Conservation (phyloP, 495 filamentous ascomycete genomes). For the Podospora anserina region DNA sequence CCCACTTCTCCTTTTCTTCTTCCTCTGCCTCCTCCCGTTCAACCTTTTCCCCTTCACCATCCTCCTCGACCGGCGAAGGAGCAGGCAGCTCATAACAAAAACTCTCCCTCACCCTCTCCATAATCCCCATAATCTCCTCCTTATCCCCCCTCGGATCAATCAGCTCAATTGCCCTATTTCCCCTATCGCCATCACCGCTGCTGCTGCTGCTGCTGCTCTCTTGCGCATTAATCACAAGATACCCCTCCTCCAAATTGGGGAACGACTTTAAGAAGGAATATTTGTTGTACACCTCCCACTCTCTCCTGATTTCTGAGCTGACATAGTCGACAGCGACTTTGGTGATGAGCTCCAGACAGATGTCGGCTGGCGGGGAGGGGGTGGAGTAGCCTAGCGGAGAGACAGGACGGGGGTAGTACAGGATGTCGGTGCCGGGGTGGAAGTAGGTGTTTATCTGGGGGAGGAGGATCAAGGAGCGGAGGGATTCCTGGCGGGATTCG, state of each 20-base stretch:
- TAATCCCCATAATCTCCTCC: constrained; percentile 32
- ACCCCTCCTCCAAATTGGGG: constrained; percentile 38
- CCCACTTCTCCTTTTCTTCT: constrained; percentile 9
- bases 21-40: constrained; percentile 5
- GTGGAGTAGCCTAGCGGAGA: not conserved
- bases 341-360: constrained; percentile 27
- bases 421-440: constrained; percentile 43
- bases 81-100: constrained; percentile 37
- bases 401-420: constrained; percentile 37
- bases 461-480: constrained; percentile 37
- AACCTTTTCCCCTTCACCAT: constrained; percentile 3
- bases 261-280: constrained; percentile 46
- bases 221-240: constrained; percentile 33
- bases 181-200: not conserved
- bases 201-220: too few relatives aligned
- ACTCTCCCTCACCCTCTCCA: constrained; percentile 41
- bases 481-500: constrained; percentile 46
- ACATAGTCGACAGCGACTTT: constrained; percentile 51
- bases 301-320: constrained; percentile 42
- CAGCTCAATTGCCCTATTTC: constrained; percentile 30
- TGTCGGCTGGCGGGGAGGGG: constrained; percentile 21
- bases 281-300: constrained; percentile 55
- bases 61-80: constrained; percentile 3
- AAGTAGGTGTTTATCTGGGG: constrained; percentile 40
- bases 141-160: constrained; percentile 37